Base-by-base conservation (phyloP, 1,284 basidiomycete species). In the Moesziomyces sp. region DNA sequence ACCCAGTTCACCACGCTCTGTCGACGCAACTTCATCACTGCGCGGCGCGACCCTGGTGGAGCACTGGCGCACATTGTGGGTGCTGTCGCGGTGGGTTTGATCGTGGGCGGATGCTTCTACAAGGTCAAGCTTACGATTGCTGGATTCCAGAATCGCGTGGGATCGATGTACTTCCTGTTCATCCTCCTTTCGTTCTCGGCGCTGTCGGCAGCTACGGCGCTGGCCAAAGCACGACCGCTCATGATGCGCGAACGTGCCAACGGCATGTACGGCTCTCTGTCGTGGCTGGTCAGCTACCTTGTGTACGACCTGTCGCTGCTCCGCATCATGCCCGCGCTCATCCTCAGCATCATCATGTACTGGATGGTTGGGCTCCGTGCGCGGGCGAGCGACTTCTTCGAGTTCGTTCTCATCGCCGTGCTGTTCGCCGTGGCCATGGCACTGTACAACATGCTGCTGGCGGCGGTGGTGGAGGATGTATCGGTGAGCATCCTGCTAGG, bases 191-290 rank as follows among this genome's bases (percentile, higher is more conserved):
- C 67, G 34, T 79, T 79, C 35, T 62, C 72, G 7, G 58, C 63
- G 3, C 51, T 80, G 10, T 75, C 74, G 6, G 69, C 77, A 5
- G 54, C 69, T 3, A 77, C 72, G 0, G 48, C 59, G 24, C 35
- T 80, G 7, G 53, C 55, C 16, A 60, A 67, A 23, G 60, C 54
- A 19, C 57, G 77, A 2, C 50, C 70, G 18, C 65, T 79, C 14
- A 77, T 80, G 77, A 71, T 77, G 66, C 68, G 79, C n/a, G 79
- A 80, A 38, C 65, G 79, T 7, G 75, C 73, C 43, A 72, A 74
- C 40, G 75, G 75, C 0, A 57, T 77, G 13, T 80, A 80, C 58
- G 53, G 61, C 16, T 51, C 79, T 5, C 28, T 60, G 0, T 55
- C 74, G 9, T 80, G 77, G 77, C 59, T 80, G 14, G 52, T 72